Conservation (phyloP, 2,329 filamentous ascomycete genomes). For the Aspergillus sp. region DNA sequence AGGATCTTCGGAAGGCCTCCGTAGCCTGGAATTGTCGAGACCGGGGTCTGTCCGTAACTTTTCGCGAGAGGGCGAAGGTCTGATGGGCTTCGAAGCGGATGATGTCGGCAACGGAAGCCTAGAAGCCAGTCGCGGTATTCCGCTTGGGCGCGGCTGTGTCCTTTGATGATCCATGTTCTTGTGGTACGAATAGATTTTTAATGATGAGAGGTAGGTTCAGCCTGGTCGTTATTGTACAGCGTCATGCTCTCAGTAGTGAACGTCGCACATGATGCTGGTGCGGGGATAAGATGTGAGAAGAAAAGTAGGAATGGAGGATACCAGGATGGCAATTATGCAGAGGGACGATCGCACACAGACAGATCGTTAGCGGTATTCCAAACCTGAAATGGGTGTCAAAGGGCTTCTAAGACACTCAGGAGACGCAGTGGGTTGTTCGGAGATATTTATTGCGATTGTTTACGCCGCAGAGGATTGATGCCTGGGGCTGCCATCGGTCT, state of each 20-base stretch:
- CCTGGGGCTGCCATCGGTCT: background rate
- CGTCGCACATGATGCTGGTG: background rate
- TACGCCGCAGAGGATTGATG: background rate
- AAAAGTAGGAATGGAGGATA: background rate
- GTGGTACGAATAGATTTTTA: background rate
- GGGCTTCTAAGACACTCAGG: background rate
- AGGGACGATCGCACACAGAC: no score
- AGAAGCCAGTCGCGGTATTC: slow-evolving; percentile 52
- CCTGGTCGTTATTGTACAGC: background rate
- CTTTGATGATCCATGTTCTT: slow-evolving; percentile 36
- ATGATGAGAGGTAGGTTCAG: background rate
- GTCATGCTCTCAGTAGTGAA: background rate
- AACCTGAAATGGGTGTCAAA: no score
- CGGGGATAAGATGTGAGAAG: background rate
- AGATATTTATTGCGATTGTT: background rate
- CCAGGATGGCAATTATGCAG: background rate
- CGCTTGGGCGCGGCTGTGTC: slow-evolving; percentile 30
- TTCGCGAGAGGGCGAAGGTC: slow-evolving; percentile 49
- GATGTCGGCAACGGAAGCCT: slow-evolving; percentile 52
- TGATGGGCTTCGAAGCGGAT: slow-evolving; percentile 41
- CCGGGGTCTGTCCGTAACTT: slow-evolving; percentile 43
- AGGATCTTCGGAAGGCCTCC: slow-evolving; percentile 39
- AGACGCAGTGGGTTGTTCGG: background rate
- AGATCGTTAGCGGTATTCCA: no score
- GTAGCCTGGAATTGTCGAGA: slow-evolving; percentile 35